Percentiles rank a stretch among this genome's conserved stretches.
phyloP scores from a whole-genome alignment of 1,284 basidiomycete species.

The Phlebopus sp. region DNA sequence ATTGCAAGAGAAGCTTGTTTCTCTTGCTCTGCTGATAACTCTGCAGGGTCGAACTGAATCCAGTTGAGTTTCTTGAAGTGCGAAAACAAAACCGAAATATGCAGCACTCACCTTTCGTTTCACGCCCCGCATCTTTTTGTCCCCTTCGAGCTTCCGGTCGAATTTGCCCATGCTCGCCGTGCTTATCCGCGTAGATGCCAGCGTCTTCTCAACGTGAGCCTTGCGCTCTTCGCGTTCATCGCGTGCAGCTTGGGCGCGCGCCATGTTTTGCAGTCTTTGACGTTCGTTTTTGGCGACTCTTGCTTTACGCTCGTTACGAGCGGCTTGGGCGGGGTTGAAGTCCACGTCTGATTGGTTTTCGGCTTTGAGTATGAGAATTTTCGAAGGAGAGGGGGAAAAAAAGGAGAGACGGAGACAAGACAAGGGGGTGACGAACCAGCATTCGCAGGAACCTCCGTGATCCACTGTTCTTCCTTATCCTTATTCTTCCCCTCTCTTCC shows the following conservation, averaged over 20 bases:
- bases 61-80: slow-evolving; percentile 1
- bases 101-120: slow-evolving; percentile 78
- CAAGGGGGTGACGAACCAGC: slow-evolving; percentile 57
- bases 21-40: slow-evolving; percentile 64
- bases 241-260: slow-evolving; percentile 46
- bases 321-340: slow-evolving; percentile 75
- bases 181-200: slow-evolving; percentile 78
- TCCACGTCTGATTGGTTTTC: slow-evolving; percentile 57
- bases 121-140: slow-evolving; percentile 83
- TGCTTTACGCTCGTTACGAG: slow-evolving; percentile 76
- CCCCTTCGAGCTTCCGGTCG: slow-evolving; percentile 86
- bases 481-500: slow-evolving; percentile 91
- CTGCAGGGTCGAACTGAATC: slow-evolving; percentile 76
- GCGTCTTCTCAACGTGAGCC: slow-evolving; percentile 70
- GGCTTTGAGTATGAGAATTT: slow-evolving; percentile 2
- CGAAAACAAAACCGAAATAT: slow-evolving; percentile 19
- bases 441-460: slow-evolving; percentile 85
- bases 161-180: slow-evolving; percentile 95
- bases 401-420: not conserved
- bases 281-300: slow-evolving; percentile 84
- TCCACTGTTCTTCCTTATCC: slow-evolving; percentile 87
- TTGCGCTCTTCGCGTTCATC: slow-evolving; percentile 57
- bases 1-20: slow-evolving; percentile 74
- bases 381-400: not conserved
- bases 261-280: slow-evolving; percentile 79